These are phyloP conservation scores for Penicillium desertorum DNA, from an alignment of 495 filamentous ascomycete species.

Conservation along the genomic window DNA sequence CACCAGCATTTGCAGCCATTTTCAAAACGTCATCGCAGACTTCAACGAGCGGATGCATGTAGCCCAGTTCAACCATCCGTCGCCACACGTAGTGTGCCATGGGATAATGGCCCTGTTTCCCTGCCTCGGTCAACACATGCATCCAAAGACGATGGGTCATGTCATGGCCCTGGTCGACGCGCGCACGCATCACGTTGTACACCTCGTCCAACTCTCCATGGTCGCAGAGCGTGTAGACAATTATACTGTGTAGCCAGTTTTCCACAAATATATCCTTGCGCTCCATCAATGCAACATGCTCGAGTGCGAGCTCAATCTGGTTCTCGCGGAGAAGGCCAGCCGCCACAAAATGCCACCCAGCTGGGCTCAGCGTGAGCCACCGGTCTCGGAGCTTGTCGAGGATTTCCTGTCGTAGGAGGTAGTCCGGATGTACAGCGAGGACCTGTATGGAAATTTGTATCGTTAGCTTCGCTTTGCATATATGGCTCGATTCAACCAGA, in stretches of 20 bases:
- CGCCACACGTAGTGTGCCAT: conserved; percentile 65
- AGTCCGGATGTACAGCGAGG: conserved; percentile 82
- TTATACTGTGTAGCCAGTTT: conserved; percentile 71
- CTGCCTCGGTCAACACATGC: conserved; percentile 68
- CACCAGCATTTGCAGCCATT: conserved; percentile 63
- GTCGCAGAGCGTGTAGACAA: conserved; percentile 68
- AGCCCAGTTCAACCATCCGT: conserved; percentile 52
- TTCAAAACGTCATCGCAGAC: conserved; percentile 65
- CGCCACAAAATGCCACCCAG: conserved; percentile 66
- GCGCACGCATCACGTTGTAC: conserved; percentile 59
- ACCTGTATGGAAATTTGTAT: conserved; percentile 47
- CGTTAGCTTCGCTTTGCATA: not conserved
- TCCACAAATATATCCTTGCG: conserved; percentile 55
- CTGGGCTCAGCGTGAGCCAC: conserved; percentile 64
- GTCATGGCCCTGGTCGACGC: conserved; percentile 45
- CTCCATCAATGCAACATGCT: conserved; percentile 67
- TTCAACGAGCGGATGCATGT: conserved; percentile 64
- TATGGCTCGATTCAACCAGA: not conserved
- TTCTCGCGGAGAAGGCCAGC: conserved; percentile 75
- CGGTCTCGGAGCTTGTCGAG: conserved; percentile 60
- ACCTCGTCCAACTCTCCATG: conserved; percentile 74
- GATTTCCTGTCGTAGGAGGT: conserved; percentile 68
- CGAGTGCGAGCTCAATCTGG: conserved; percentile 77
- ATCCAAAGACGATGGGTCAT: conserved; percentile 59
- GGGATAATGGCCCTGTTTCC: conserved; percentile 50